Percentiles rank a stretch among this genome's conserved stretches.
These are phyloP conservation scores for Escovopsis weberi DNA, from an alignment of 2,329 filamentous ascomycete species.

Conservation along the genomic window DNA sequence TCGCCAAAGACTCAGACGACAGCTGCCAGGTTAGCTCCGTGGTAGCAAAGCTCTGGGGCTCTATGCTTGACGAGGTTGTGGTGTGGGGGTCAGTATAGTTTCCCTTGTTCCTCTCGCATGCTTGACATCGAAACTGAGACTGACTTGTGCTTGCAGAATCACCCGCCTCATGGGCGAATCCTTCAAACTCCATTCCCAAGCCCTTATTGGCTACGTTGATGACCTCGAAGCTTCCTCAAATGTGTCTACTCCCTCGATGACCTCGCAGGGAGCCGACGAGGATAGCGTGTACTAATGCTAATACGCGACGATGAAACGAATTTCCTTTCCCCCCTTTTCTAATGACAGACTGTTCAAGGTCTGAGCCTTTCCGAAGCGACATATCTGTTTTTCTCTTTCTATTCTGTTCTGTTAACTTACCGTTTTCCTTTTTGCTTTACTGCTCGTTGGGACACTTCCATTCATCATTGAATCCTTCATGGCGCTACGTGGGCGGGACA, in stretches of 20 bases:
- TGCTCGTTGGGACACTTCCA: slow-evolving; percentile 10
- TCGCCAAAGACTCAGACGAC: slow-evolving; percentile 81
- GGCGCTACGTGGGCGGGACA: slow-evolving; percentile 13
- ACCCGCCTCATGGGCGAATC: slow-evolving; percentile 95
- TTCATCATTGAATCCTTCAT: not conserved
- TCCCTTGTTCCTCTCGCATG: not conserved
- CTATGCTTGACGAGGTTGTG: slow-evolving; percentile 95
- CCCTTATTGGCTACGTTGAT: slow-evolving; percentile 87
- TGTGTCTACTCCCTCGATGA: slow-evolving; percentile 57
- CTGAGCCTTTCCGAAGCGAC: slow-evolving; percentile 9
- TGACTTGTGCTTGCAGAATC: slow-evolving; percentile 40
- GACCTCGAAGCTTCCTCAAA: slow-evolving; percentile 57
- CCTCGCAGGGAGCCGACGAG: slow-evolving; percentile 55
- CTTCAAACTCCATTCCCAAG: slow-evolving; percentile 92
- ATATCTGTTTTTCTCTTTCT: slow-evolving; percentile 11
- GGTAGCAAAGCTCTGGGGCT: slow-evolving; percentile 89
- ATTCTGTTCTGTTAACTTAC: slow-evolving; percentile 11
- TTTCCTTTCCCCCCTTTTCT: slow-evolving; percentile 13
- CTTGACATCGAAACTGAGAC: not conserved
- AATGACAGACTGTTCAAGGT: slow-evolving; percentile 1
- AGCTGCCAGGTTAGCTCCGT: slow-evolving; percentile 85
- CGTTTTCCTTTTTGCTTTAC: slow-evolving; percentile 2
- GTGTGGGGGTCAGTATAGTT: slow-evolving; percentile 81
- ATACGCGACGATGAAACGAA: slow-evolving; percentile 35
- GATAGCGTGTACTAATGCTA: slow-evolving; percentile 54